Evolutionary conservation across 192 early-diverging fungal genomes (phyloP), one percentile per base, ranked within the genome.

Genomic region (Coemansia sp.): DNA sequence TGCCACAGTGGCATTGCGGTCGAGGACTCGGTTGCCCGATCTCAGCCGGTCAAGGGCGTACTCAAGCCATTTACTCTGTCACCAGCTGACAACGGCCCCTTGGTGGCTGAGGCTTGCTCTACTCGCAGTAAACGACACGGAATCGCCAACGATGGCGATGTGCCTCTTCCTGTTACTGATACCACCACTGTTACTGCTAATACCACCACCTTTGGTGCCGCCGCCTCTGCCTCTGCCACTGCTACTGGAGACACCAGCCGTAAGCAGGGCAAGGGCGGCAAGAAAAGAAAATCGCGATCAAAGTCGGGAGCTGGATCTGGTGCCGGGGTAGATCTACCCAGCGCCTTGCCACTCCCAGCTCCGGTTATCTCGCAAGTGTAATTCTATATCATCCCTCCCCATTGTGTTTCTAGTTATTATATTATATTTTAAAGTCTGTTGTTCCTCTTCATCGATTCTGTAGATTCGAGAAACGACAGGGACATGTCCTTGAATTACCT

Each of bases 41-140:
- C 61, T 4, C 33, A 48, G 21, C 66, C 66, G 1, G 54, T 72
- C 56, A 82, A 70, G 66, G 80, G 80, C 24, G 80, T 82, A 39
- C 59, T 82, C 19, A 82, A 82, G 44, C 80, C 80, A n/a, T 82
- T 72, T 41, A 37, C 63, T 31, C 75, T 75, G 2, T 82, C 71
- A n/a, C 80, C 80, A 0, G 57, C 77, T 14, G 53, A 77, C 40
- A 70, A 13, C 53, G 19, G 35, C 59, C 31, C 5, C 40, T 17
- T 61, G n/a, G 59, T 24, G 39, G 59, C 35, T 36, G 59, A 10
- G 59, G 59, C 35, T 34, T 36, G 39, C 36, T 65, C 53, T 21
- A 34, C 70, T 9, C 74, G 61, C 29, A 69, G 64, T 10, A 61
- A 66, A 21, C 41, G 62, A 31, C 62, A 33, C 39, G 63, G 62